A percentile compares a stretch with the other conserved stretches of the same genome.
Evolutionary conservation across 192 early-diverging fungal species (phyloP).

Genomic region (Backusella circina): DNA sequence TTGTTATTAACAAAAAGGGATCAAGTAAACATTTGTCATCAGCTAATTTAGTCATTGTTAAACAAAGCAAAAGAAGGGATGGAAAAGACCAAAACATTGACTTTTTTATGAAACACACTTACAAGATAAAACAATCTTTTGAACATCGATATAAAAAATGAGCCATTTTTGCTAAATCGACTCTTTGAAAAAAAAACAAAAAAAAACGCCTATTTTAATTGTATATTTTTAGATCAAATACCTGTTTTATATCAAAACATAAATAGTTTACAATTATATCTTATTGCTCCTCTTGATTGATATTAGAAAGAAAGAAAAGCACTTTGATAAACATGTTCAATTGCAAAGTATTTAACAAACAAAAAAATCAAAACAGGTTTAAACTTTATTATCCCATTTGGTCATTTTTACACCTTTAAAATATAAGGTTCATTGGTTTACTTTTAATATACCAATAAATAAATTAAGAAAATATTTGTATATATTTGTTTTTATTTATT

Average conservation of each 20-base stretch:
- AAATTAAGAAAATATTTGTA: not conserved
- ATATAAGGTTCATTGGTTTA: not conserved
- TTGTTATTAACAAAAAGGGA: no score
- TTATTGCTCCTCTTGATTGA: not conserved
- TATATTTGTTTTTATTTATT: not conserved
- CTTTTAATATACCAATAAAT: not conserved
- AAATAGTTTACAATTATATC: not conserved
- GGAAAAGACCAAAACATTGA: not conserved
- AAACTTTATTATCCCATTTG: not conserved
- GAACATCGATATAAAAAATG: not conserved
- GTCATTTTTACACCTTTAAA: not conserved
- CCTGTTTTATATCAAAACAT: not conserved
- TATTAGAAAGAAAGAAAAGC: not conserved
- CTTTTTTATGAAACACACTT: not conserved
- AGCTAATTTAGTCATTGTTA: no score
- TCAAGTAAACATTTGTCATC: no score
- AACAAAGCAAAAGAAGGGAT: not conserved
- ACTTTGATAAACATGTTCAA: not conserved
- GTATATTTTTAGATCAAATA: not conserved
- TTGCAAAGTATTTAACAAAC: not conserved
- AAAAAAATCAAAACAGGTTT: not conserved
- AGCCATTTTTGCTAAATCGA: not conserved
- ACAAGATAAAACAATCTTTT: not conserved
- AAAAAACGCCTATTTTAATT: not conserved
- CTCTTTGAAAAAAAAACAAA: not conserved